phyloP scores from a whole-genome alignment of 768 basidiomycete species.

The Phlebiopsis gigantea region DNA sequence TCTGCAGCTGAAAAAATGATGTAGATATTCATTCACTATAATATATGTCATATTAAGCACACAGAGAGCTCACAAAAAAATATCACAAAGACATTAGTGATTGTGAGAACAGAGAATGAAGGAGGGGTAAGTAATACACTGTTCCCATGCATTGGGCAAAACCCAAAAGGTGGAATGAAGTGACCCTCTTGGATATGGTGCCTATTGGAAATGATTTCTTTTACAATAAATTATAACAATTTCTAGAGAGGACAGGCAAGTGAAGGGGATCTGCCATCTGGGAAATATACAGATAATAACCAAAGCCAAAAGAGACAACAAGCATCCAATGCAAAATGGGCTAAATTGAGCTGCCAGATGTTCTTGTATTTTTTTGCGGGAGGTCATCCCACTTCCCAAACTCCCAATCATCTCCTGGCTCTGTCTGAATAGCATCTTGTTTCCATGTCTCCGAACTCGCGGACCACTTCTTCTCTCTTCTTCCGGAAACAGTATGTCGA shows the following conservation, averaged over 20 bases:
- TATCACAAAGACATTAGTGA: background rate
- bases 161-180: too few relatives aligned
- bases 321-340: background rate
- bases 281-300: background rate
- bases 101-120: too few relatives aligned
- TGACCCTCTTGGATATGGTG: too few relatives aligned
- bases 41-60: too few relatives aligned
- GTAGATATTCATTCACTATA: background rate
- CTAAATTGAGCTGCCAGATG: background rate
- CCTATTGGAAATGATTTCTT: too few relatives aligned
- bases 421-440: slow-evolving; percentile 23
- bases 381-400: slow-evolving; percentile 44
- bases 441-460: slow-evolving; percentile 43
- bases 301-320: background rate
- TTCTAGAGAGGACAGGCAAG: too few relatives aligned
- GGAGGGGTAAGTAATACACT: too few relatives aligned
- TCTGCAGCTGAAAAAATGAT: background rate
- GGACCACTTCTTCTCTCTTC: slow-evolving; percentile 16
- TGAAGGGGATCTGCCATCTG: too few relatives aligned
- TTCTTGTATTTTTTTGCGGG: background rate
- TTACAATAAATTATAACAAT: background rate
- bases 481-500: slow-evolving; percentile 6
- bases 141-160: too few relatives aligned
- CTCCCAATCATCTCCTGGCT: slow-evolving; percentile 36
- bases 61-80: background rate